A percentile compares a stretch with the other conserved stretches of the same genome.
Conservation (phyloP, 257 asterid species). For the Osmanthus fragrans region DNA sequence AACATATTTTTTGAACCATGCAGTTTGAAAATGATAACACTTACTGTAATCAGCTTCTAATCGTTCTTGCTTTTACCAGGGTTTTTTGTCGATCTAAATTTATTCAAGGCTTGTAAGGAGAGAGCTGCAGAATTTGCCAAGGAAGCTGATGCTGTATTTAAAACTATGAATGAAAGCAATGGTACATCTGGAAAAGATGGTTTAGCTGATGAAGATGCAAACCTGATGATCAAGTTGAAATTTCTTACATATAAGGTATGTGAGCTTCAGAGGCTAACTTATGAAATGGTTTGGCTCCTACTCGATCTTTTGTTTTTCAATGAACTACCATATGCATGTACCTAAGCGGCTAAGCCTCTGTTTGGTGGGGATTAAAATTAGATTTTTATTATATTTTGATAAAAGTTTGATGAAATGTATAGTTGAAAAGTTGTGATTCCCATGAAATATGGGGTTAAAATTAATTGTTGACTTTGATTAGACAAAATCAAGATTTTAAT, state of each 20-base stretch:
- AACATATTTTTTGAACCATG: not conserved
- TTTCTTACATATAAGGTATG: constrained; percentile 90
- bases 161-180: constrained; percentile 34
- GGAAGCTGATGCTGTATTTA: constrained; percentile 31
- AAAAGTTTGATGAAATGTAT: no score
- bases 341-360: no score
- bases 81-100: constrained; percentile 83
- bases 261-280: not conserved
- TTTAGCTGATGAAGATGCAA: constrained; percentile 98
- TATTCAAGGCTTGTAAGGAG: constrained; percentile 68
- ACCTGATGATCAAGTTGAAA: constrained; percentile 95
- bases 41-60: constrained; percentile 23
- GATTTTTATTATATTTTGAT: no score
- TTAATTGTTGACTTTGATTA: no score
- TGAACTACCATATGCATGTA: not conserved
- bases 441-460: no score
- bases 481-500: no score
- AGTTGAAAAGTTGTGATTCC: no score
- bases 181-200: constrained; percentile 43
- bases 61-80: constrained; percentile 52
- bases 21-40: constrained; percentile 13
- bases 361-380: no score
- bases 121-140: constrained; percentile 44
- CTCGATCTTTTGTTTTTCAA: constrained; percentile 4
- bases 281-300: constrained; percentile 19